Conservation (phyloP, 331 rosid genomes). For the Saraca asoca region DNA sequence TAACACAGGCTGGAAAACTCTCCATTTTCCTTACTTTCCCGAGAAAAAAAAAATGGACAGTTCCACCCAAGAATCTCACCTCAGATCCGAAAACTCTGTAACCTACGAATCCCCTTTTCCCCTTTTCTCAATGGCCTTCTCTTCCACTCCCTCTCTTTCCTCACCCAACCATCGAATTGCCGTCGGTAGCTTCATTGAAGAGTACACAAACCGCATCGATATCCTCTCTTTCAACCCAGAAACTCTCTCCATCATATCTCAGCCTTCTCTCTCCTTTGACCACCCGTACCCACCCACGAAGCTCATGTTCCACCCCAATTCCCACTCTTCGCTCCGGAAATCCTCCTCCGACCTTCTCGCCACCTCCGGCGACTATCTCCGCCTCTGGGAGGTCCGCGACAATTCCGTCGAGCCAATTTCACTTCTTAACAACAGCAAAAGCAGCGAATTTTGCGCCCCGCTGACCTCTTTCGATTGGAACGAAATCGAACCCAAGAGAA, state of each 20-base stretch:
- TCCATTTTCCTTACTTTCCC: constrained; percentile 9
- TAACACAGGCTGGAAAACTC: not conserved
- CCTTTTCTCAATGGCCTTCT: constrained; percentile 70
- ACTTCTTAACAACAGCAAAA: constrained; percentile 80
- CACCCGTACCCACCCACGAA: constrained; percentile 98
- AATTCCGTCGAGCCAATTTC: constrained; percentile 63
- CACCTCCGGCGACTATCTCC: constrained; percentile 94
- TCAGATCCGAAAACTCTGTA: constrained; percentile 60
- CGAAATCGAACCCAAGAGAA: constrained; percentile 74
- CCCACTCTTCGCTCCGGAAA: constrained; percentile 46
- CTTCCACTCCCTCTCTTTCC: constrained; percentile 44
- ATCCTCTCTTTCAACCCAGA: constrained; percentile 80
- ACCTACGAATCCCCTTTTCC: constrained; percentile 79
- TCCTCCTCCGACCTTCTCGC: constrained; percentile 68
- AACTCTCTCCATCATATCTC: constrained; percentile 45
- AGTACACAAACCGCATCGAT: constrained; percentile 78
- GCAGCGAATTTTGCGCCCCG: constrained; percentile 90
- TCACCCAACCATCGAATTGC: constrained; percentile 54
- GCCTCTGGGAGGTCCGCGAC: constrained; percentile 89
- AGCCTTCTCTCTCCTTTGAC: constrained; percentile 82
- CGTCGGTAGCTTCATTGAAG: constrained; percentile 86
- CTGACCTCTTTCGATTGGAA: constrained; percentile 97
- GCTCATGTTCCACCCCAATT: constrained; percentile 87
- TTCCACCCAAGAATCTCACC: constrained; percentile 66
- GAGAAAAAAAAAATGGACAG: constrained; percentile 56